phyloP scores from a whole-genome alignment of 768 basidiomycete species.

The Agrocybe pediades region DNA sequence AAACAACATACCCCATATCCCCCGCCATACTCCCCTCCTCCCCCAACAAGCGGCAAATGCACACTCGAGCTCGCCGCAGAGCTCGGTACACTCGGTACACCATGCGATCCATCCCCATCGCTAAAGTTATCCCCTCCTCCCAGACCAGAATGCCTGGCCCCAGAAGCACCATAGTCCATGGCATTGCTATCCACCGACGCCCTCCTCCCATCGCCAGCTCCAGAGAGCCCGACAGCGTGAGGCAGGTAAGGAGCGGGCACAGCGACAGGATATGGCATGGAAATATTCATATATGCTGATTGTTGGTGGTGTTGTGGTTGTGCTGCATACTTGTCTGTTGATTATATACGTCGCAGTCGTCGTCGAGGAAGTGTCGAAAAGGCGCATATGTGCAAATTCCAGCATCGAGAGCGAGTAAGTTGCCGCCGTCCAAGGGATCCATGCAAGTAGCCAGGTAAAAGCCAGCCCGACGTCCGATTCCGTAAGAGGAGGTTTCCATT shows the following conservation, averaged over 20 bases:
- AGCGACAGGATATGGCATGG: constrained; percentile 7
- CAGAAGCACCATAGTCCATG: background rate
- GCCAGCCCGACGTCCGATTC: too few relatives aligned
- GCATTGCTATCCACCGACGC: background rate
- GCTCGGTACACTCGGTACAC: constrained; percentile 42
- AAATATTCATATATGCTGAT: constrained; percentile 3
- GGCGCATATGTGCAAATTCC: too few relatives aligned
- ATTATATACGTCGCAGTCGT: background rate
- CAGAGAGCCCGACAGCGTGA: too few relatives aligned
- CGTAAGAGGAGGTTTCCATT: too few relatives aligned
- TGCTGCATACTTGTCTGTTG: background rate
- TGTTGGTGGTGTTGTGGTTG: constrained; percentile 1
- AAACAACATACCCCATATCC: constrained; percentile 14
- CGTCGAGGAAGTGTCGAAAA: too few relatives aligned
- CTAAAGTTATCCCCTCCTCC: constrained; percentile 23
- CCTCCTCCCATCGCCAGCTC: background rate
- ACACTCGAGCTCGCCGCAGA: constrained; percentile 13
- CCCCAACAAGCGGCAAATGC: constrained; percentile 8
- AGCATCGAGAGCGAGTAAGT: too few relatives aligned
- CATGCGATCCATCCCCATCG: constrained; percentile 41
- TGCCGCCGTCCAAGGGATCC: too few relatives aligned
- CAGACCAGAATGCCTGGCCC: background rate
- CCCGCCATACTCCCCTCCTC: background rate
- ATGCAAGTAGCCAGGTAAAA: too few relatives aligned
- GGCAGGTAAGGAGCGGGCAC: background rate